Percentiles rank a stretch among this genome's conserved stretches.
Conservation (phyloP, 345 rosid species). For the Luvunga scandens region DNA sequence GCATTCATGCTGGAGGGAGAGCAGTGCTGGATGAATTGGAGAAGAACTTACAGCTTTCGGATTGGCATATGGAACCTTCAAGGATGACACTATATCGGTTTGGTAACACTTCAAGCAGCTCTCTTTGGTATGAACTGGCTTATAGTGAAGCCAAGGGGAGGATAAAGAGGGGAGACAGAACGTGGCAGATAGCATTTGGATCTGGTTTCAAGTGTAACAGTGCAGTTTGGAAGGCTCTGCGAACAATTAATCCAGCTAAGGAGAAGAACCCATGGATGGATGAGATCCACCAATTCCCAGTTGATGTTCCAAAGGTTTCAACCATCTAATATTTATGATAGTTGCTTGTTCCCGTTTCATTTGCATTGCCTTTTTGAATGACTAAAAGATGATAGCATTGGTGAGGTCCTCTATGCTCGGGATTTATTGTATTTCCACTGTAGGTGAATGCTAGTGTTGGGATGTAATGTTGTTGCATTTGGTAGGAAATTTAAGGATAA, state of each 20-base stretch:
- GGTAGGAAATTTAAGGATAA: background rate
- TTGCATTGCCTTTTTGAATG: background rate
- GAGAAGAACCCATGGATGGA: constrained; percentile 58
- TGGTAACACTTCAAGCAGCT: constrained; percentile 58
- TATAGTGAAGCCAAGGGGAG: constrained; percentile 58
- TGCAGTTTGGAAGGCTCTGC: constrained; percentile 60
- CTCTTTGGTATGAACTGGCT: constrained; percentile 57
- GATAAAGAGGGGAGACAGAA: constrained; percentile 44
- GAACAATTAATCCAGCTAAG: constrained; percentile 35
- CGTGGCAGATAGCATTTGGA: constrained; percentile 67
- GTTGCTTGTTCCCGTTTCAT: background rate
- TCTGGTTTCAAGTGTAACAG: constrained; percentile 66
- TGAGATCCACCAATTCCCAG: constrained; percentile 46
- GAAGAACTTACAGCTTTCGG: constrained; percentile 50
- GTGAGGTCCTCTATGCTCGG: background rate
- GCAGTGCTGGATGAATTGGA: constrained; percentile 52
- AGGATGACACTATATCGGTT: constrained; percentile 55
- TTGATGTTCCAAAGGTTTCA: constrained; percentile 36
- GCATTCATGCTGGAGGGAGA: constrained; percentile 51
- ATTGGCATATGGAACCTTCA: constrained; percentile 65
- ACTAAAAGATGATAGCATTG: background rate
- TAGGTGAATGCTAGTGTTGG: background rate
- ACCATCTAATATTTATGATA: constrained; percentile 17
- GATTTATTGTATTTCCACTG: background rate
- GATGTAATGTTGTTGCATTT: background rate